Evolutionary conservation across 1,284 basidiomycete genomes (phyloP).

Genomic region (Takashimella koratensis): DNA sequence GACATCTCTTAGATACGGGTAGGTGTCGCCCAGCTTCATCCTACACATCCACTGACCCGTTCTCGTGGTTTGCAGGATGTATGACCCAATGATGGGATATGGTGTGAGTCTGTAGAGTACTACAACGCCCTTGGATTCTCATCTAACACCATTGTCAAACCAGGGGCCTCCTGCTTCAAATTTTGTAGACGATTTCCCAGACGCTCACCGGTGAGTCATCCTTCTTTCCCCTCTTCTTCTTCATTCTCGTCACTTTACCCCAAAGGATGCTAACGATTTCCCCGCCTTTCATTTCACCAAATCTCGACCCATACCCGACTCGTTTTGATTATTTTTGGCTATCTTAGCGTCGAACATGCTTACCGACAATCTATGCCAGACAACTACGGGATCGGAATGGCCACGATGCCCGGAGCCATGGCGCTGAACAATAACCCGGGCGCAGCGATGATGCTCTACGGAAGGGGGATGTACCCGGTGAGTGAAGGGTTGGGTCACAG

Average conservation of each 20-base stretch:
- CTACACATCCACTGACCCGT: too few species aligned
- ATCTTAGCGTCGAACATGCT: constrained; percentile 31
- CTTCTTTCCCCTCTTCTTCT: constrained; percentile 1
- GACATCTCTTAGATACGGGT: background rate
- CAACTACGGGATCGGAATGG: constrained; percentile 30
- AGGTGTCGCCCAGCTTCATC: too few species aligned
- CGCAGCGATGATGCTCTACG: constrained; percentile 32
- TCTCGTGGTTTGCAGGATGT: constrained; percentile 28
- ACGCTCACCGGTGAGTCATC: constrained; percentile 34
- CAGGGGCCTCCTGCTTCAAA: constrained; percentile 36
- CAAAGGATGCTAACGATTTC: too few species aligned
- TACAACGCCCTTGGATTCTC: too few species aligned
- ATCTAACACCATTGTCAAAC: background rate
- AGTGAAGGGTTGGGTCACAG: constrained; percentile 1
- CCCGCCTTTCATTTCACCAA: too few species aligned
- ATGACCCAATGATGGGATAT: constrained; percentile 33
- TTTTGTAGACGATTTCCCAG: constrained; percentile 34
- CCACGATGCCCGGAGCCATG: constrained; percentile 27
- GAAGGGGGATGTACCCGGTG: constrained; percentile 23
- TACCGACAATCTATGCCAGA: constrained; percentile 37
- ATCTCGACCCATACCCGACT: background rate
- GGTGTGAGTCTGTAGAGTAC: constrained; percentile 28
- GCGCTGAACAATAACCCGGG: constrained; percentile 33
- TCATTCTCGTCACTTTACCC: background rate
- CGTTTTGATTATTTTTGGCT: background rate